Conservation (phyloP, 2,329 filamentous ascomycete genomes). For the Colletotrichum cuscutae region DNA sequence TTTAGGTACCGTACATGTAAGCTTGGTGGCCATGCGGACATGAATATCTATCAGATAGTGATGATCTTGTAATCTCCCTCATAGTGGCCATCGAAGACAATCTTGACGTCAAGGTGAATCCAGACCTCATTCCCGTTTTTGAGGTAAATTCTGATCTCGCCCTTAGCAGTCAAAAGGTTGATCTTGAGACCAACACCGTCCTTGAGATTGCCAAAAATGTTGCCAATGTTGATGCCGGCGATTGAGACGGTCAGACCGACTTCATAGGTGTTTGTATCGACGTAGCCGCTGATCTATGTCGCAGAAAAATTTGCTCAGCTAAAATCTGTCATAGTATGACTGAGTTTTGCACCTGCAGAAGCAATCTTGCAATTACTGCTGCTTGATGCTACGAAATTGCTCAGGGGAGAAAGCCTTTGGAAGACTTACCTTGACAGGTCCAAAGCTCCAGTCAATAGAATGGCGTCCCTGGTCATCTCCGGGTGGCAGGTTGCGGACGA, state of each 20-base stretch:
- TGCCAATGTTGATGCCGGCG: constrained; percentile 15
- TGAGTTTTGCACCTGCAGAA: no score
- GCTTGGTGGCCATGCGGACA: no score
- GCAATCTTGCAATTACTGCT: no score
- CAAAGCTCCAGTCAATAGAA: not conserved
- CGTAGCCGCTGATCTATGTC: constrained; percentile 4
- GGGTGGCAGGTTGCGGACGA: not conserved
- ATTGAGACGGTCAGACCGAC: not conserved
- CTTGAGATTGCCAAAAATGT: constrained; percentile 24
- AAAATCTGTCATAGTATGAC: not conserved
- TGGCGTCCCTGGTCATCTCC: not conserved
- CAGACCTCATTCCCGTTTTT: constrained; percentile 29
- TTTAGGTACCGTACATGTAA: no score
- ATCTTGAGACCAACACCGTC: constrained; percentile 17
- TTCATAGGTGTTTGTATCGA: constrained; percentile 7
- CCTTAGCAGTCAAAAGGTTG: constrained; percentile 1
- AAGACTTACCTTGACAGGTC: not conserved
- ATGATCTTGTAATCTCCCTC: constrained; percentile 19
- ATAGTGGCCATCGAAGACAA: constrained; percentile 7
- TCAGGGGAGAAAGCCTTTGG: no score
- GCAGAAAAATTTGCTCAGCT: not conserved
- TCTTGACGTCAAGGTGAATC: constrained; percentile 16
- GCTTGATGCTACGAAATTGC: no score
- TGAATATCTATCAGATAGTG: not conserved
- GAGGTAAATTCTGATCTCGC: constrained; percentile 21